These are phyloP conservation scores for Cicer yamashitae DNA, from an alignment of 306 rosid genomes.

Conservation along the genomic window DNA sequence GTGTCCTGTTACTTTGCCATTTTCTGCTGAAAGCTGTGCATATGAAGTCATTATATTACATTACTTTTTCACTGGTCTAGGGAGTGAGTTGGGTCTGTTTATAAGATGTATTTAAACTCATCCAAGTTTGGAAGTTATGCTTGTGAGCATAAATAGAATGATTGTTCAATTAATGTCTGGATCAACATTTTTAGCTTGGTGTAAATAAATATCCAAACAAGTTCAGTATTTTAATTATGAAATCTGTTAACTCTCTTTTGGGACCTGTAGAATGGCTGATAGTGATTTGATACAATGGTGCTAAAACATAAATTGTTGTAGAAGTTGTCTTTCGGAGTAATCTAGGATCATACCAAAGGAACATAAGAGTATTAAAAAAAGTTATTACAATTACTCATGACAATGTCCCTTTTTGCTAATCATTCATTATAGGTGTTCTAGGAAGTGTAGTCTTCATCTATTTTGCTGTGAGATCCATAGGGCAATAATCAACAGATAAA, in stretches of 20 bases:
- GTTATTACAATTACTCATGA: not conserved
- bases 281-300: not conserved
- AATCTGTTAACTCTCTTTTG: not conserved
- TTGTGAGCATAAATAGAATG: not conserved
- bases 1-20: not conserved
- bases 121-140: not conserved
- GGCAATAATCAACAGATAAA: not conserved
- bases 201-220: not conserved
- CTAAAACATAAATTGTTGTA: not conserved
- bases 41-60: conserved; percentile 2
- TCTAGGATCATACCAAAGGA: not conserved
- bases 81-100: conserved; percentile 14
- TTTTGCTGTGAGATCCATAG: not conserved
- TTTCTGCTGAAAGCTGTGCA: conserved; percentile 16
- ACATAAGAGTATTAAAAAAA: not conserved
- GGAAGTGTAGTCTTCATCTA: conserved; percentile 1
- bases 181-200: conserved; percentile 18
- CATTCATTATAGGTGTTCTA: not conserved
- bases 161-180: conserved; percentile 2
- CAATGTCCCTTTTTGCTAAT: not conserved
- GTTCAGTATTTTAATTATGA: not conserved
- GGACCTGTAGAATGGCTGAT: not conserved
- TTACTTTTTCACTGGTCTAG: conserved; percentile 7
- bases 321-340: not conserved
- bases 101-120: conserved; percentile 1